Conservation (phyloP, 139 green algal species). For the Tetradesmus obliquus region DNA sequence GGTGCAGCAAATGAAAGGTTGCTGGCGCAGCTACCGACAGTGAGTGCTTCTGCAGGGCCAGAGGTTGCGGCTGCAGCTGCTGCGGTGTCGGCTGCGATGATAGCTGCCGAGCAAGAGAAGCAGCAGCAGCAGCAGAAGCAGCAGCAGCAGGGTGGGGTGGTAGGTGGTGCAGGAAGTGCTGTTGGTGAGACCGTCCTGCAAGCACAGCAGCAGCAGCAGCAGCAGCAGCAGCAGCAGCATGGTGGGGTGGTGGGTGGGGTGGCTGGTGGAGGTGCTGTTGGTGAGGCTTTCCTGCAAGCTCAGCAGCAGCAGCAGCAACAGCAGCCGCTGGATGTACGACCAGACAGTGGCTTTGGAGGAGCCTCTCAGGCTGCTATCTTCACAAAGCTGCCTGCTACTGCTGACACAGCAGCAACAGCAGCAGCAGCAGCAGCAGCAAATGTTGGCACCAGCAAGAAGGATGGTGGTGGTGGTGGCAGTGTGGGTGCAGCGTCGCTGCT, state of each 20-base stretch:
- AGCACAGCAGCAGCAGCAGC: neutral
- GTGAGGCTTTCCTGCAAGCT: neutral
- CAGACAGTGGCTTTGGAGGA: neutral
- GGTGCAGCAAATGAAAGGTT: neutral
- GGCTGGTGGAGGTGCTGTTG: neutral
- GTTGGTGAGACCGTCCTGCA: neutral
- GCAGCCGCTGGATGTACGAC: neutral
- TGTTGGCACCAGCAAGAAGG: neutral
- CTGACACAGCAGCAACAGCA: neutral
- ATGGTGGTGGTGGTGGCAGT: neutral
- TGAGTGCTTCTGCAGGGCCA: neutral
- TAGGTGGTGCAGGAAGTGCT: neutral
- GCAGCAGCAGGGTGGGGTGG: neutral
- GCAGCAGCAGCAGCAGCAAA: neutral
- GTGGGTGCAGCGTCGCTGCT: neutral
- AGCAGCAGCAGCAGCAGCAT: neutral
- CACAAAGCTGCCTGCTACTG: neutral
- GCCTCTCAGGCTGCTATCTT: constrained; percentile 8
- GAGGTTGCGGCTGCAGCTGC: constrained; percentile 9
- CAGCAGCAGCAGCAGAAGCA: neutral
- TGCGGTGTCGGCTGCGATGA: neutral
- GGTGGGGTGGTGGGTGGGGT: neutral
- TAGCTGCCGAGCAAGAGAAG: neutral
- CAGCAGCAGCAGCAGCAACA: neutral
- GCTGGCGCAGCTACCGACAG: neutral